Evolutionary conservation across 1,284 basidiomycete species (phyloP).

Genomic region (Tetrapyrgos nigripes): DNA sequence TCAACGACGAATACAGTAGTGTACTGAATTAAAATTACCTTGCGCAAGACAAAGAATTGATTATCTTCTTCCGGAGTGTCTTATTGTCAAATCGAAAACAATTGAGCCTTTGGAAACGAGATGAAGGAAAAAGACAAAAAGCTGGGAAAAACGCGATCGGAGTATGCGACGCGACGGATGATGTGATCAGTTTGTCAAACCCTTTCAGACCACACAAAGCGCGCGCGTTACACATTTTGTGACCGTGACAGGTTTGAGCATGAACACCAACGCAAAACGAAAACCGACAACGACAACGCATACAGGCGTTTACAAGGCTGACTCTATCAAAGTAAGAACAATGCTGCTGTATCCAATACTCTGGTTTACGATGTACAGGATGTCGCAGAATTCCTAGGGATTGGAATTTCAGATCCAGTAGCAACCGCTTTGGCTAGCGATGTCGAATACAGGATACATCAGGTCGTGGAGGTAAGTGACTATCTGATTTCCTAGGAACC

Average conservation of each 20-base stretch:
- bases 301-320: constrained; percentile 70
- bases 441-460: constrained; percentile 96
- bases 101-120: background rate
- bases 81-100: background rate
- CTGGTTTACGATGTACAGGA: constrained; percentile 60
- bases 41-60: too few relatives aligned
- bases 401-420: constrained; percentile 82
- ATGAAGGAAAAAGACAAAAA: background rate
- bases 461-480: constrained; percentile 80
- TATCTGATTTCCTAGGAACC: constrained; percentile 6
- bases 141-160: background rate
- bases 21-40: background rate
- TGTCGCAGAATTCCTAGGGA: constrained; percentile 88
- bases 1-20: background rate
- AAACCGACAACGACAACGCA: constrained; percentile 26
- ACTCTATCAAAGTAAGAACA: constrained; percentile 62
- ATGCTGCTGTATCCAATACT: constrained; percentile 9
- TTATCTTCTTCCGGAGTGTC: too few relatives aligned
- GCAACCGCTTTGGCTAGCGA: constrained; percentile 91
- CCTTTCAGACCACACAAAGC: background rate
- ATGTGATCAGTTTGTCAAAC: background rate
- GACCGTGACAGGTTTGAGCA: background rate
- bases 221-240: background rate
- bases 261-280: background rate
- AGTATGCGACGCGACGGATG: background rate